Conservation (phyloP, 257 asterid genomes). For the Petunia axillaris region DNA sequence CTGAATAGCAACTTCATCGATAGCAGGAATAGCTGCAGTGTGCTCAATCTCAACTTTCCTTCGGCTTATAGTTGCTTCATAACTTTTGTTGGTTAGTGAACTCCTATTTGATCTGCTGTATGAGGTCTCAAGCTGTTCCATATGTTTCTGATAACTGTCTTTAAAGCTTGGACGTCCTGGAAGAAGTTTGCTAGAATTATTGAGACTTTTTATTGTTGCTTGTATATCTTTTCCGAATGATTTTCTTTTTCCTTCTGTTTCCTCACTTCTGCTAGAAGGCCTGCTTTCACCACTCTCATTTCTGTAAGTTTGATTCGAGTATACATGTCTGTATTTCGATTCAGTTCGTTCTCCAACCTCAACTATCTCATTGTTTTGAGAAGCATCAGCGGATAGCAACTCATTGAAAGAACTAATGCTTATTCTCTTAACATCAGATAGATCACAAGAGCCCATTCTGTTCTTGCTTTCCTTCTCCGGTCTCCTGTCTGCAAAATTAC, state of each 20-base stretch:
- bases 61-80: slow-evolving; percentile 37
- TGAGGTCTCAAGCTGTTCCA: slow-evolving; percentile 35
- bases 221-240: slow-evolving; percentile 24
- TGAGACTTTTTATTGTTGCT: slow-evolving; percentile 32
- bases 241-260: slow-evolving; percentile 22
- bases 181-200: slow-evolving; percentile 36
- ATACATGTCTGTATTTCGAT: slow-evolving; percentile 35
- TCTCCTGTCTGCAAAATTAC: slow-evolving; percentile 29
- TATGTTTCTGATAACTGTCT: slow-evolving; percentile 23
- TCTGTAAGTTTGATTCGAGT: slow-evolving; percentile 45
- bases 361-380: slow-evolving; percentile 47
- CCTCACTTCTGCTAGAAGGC: slow-evolving; percentile 30
- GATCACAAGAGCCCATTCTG: slow-evolving; percentile 35
- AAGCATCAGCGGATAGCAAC: slow-evolving; percentile 36
- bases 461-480: slow-evolving; percentile 28
- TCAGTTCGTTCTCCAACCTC: slow-evolving; percentile 44
- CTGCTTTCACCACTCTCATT: slow-evolving; percentile 36
- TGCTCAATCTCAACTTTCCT: slow-evolving; percentile 44
- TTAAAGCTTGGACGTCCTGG: slow-evolving; percentile 26
- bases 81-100: slow-evolving; percentile 27
- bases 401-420: slow-evolving; percentile 36
- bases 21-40: slow-evolving; percentile 53
- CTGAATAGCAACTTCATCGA: slow-evolving; percentile 71
- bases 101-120: slow-evolving; percentile 23
- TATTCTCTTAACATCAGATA: slow-evolving; percentile 37